Conservation (phyloP, 2,329 filamentous ascomycete genomes). For the Exophiala mesophila region DNA sequence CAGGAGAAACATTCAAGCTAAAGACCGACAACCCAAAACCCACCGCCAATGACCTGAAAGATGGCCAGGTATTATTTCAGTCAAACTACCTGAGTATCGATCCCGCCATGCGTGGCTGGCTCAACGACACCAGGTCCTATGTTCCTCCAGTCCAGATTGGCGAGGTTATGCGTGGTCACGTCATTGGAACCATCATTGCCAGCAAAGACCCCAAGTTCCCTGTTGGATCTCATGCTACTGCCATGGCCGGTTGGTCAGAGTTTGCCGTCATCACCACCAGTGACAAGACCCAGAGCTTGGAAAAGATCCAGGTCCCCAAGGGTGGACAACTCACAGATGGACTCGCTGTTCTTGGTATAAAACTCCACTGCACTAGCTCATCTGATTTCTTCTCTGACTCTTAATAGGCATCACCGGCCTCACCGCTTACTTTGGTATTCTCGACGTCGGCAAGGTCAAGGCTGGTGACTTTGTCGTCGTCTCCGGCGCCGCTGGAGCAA, state of each 20-base stretch:
- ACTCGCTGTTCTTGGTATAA: conserved; percentile 48
- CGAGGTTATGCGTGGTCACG: conserved; percentile 62
- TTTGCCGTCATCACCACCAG: conserved; percentile 50
- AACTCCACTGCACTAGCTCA: neutral
- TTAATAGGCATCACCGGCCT: conserved; percentile 60
- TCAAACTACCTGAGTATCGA: conserved; percentile 64
- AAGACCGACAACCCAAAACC: conserved; percentile 46
- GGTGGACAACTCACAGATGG: conserved; percentile 55
- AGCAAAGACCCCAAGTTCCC: conserved; percentile 53
- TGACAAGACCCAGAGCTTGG: conserved; percentile 42
- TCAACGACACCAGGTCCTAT: conserved; percentile 58
- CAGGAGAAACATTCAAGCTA: conserved; percentile 59
- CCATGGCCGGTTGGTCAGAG: conserved; percentile 60
- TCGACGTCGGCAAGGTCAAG: conserved; percentile 63
- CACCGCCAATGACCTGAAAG: conserved; percentile 46
- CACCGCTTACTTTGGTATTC: conserved; percentile 72
- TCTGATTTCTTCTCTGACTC: too few relatives aligned
- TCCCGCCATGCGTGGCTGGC: conserved; percentile 71
- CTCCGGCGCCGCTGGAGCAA: conserved; percentile 71
- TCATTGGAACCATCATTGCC: conserved; percentile 58
- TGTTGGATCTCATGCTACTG: conserved; percentile 55
- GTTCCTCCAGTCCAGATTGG: conserved; percentile 64
- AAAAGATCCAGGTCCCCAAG: conserved; percentile 42
- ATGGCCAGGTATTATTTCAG: conserved; percentile 57
- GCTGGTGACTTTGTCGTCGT: conserved; percentile 71